Evolutionary conservation across 768 basidiomycete genomes (phyloP).

Genomic region (Clitopilus hobsonii): DNA sequence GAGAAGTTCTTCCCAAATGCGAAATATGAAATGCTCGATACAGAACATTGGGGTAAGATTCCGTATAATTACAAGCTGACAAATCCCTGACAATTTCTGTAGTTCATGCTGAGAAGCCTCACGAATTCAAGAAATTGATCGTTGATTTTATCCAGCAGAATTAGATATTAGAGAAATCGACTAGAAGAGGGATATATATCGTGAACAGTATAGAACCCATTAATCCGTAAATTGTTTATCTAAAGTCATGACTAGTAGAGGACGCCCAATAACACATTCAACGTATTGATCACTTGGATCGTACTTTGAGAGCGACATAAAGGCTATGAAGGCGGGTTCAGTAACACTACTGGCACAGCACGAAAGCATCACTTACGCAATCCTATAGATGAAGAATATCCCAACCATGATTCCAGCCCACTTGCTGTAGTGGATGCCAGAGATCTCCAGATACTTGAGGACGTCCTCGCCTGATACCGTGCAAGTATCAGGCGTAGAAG

Average conservation of each 20-base stretch:
- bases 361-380: slow-evolving; percentile 22
- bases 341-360: not conserved
- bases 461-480: slow-evolving; percentile 49
- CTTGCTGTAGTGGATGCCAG: slow-evolving; percentile 34
- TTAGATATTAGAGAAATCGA: not conserved
- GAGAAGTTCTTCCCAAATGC: slow-evolving; percentile 68
- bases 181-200: not conserved
- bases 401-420: slow-evolving; percentile 41
- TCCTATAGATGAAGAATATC: slow-evolving; percentile 41
- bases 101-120: slow-evolving; percentile 59
- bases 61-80: not conserved
- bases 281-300: too few relatives aligned
- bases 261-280: too few relatives aligned
- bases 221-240: not conserved
- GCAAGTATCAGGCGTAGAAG: slow-evolving; percentile 37
- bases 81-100: not conserved
- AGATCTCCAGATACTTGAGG: slow-evolving; percentile 41
- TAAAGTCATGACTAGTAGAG: too few relatives aligned
- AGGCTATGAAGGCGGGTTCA: not conserved
- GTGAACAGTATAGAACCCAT: not conserved
- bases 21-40: slow-evolving; percentile 55
- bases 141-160: slow-evolving; percentile 15
- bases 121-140: slow-evolving; percentile 40
- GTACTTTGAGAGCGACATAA: not conserved
- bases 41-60: slow-evolving; percentile 78